Percentiles rank a stretch among this genome's conserved stretches.
phyloP scores from a whole-genome alignment of 108 stramenopile species.

The Nitzschia palea region DNA sequence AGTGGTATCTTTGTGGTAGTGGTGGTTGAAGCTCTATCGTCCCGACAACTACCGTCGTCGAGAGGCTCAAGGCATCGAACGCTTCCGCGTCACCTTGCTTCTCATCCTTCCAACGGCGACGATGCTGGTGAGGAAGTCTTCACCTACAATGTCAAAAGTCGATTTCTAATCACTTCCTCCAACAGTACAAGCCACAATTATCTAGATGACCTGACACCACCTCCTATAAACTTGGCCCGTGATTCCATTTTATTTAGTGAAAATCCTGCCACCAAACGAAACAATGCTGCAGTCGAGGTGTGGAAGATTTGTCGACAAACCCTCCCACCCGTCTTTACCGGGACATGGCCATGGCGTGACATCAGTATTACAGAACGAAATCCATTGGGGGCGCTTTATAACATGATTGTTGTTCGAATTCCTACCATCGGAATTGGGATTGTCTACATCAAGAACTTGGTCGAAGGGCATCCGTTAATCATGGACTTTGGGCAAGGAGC shows the following conservation, averaged over 20 bases:
- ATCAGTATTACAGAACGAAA: conserved; percentile 41
- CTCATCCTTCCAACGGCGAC: not conserved
- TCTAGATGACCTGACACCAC: conserved; percentile 41
- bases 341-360: conserved; percentile 48
- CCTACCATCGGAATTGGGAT: conserved; percentile 45
- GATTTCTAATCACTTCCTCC: not conserved
- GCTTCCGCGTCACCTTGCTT: too few relatives aligned
- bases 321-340: conserved; percentile 54
- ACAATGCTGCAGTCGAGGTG: conserved; percentile 40
- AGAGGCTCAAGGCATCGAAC: too few relatives aligned
- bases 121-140: conserved; percentile 13
- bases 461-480: conserved; percentile 50
- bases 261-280: conserved; percentile 54
- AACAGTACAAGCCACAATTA: conserved; percentile 1
- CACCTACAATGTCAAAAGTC: not conserved
- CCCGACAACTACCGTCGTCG: too few relatives aligned
- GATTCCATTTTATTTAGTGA: conserved; percentile 67
- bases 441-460: conserved; percentile 51
- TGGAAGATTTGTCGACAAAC: conserved; percentile 44
- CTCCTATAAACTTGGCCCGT: conserved; percentile 51
- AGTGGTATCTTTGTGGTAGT: too few relatives aligned
- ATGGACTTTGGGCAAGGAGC: conserved; percentile 57
- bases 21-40: too few relatives aligned
- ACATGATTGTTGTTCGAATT: conserved; percentile 57
- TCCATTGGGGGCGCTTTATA: conserved; percentile 65